These are phyloP conservation scores for Cyberlindnera veronae DNA, from an alignment of 805 yeast genomes.

Conservation along the genomic window DNA sequence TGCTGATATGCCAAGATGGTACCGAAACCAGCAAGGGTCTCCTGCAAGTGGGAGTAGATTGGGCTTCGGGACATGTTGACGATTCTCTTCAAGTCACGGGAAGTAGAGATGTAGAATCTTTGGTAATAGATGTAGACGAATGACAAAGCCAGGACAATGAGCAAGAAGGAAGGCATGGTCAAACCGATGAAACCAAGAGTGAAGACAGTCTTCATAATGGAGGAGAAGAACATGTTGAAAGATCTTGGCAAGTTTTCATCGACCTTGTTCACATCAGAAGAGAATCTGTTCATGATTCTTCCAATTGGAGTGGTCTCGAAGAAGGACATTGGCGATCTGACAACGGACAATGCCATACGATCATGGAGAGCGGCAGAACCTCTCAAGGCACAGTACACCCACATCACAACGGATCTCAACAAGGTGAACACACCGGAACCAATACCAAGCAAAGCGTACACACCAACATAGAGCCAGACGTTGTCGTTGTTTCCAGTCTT, in stretches of 20 bases:
- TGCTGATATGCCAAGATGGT: constrained; percentile 75
- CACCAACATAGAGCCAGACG: constrained; percentile 43
- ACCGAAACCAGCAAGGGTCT: constrained; percentile 70
- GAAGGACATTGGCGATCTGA: constrained; percentile 90
- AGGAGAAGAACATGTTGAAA: constrained; percentile 63
- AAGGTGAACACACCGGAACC: constrained; percentile 47
- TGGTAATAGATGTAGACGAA: constrained; percentile 68
- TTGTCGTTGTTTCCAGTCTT: constrained; percentile 40
- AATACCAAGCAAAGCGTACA: constrained; percentile 56
- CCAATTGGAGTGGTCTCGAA: constrained; percentile 97
- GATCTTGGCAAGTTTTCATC: constrained; percentile 77
- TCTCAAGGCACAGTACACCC: constrained; percentile 50
- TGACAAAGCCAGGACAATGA: constrained; percentile 65
- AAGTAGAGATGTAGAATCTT: constrained; percentile 69
- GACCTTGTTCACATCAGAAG: constrained; percentile 84
- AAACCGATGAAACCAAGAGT: constrained; percentile 76
- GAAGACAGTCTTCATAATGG: constrained; percentile 60
- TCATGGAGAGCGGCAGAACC: constrained; percentile 57
- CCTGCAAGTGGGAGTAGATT: constrained; percentile 81
- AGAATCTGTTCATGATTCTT: constrained; percentile 83
- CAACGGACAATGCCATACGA: constrained; percentile 49
- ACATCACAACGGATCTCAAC: constrained; percentile 43
- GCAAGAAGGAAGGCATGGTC: constrained; percentile 83
- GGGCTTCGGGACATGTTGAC: constrained; percentile 81
- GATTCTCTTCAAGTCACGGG: constrained; percentile 78